These are phyloP conservation scores for Neofusicoccum ribis DNA, from an alignment of 2,329 filamentous ascomycete genomes.

Conservation along the genomic window DNA sequence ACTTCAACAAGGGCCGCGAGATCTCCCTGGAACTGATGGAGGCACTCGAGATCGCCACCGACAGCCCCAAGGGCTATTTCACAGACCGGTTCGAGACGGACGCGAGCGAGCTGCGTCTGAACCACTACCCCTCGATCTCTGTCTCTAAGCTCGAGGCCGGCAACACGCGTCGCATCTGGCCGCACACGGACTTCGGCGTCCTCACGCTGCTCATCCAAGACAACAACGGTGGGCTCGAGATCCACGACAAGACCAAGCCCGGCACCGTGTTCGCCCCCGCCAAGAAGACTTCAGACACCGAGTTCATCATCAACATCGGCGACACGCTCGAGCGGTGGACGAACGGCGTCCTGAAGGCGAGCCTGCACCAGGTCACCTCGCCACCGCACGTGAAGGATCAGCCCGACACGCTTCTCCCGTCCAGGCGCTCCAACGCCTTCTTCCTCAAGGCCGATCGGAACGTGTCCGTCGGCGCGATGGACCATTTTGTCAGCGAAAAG, in stretches of 20 bases:
- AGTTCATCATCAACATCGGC: neutral
- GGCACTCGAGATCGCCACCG: slow-evolving; percentile 29
- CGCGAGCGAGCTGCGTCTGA: slow-evolving; percentile 33
- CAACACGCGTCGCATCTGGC: slow-evolving; percentile 37
- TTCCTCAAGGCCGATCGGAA: neutral
- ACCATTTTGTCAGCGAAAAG: neutral
- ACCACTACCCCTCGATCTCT: slow-evolving; percentile 42
- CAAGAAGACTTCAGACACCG: neutral
- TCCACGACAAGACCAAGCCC: slow-evolving; percentile 34
- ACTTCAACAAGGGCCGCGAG: slow-evolving; percentile 27
- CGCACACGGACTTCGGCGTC: slow-evolving; percentile 45
- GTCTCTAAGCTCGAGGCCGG: slow-evolving; percentile 26
- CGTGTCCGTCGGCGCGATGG: neutral
- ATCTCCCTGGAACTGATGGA: slow-evolving; percentile 31
- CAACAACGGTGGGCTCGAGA: slow-evolving; percentile 41
- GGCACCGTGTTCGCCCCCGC: slow-evolving; percentile 29
- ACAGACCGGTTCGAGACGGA: slow-evolving; percentile 29
- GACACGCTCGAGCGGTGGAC: neutral
- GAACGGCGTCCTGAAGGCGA: neutral
- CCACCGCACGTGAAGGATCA: neutral
- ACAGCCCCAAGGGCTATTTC: slow-evolving; percentile 19
- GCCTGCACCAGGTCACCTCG: neutral
- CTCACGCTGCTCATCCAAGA: slow-evolving; percentile 47
- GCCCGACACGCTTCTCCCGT: neutral
- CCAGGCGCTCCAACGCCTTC: neutral